A percentile compares a stretch with the other conserved stretches of the same genome.
Evolutionary conservation across 2,329 filamentous ascomycete genomes (phyloP).

Genomic region (Chrysosporium keratinophilum): DNA sequence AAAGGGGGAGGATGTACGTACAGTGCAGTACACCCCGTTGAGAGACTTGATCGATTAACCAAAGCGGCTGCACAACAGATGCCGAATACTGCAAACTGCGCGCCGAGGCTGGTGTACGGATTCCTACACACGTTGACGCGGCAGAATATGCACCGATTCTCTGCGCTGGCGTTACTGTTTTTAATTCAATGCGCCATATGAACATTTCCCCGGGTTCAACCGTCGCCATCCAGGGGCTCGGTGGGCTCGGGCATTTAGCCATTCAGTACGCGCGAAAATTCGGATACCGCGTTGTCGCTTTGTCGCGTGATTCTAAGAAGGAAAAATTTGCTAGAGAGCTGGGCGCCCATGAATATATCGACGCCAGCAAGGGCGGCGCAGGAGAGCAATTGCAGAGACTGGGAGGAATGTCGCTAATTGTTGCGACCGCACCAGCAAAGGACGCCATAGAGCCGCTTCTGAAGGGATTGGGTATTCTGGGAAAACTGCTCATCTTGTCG

Average conservation of each 20-base stretch:
- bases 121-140: constrained; percentile 20
- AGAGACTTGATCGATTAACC: neutral
- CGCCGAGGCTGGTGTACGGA: constrained; percentile 32
- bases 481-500: constrained; percentile 31
- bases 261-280: constrained; percentile 45
- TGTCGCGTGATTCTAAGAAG: constrained; percentile 43
- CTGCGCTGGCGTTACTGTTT: constrained; percentile 45
- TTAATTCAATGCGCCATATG: constrained; percentile 35
- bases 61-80: constrained; percentile 19
- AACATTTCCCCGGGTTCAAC: constrained; percentile 36
- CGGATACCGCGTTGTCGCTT: constrained; percentile 44
- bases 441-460: constrained; percentile 28
- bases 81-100: constrained; percentile 32
- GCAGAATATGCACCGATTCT: constrained; percentile 38
- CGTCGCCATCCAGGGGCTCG: constrained; percentile 45
- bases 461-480: constrained; percentile 26
- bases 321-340: constrained; percentile 45
- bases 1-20: constrained; percentile 53
- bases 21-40: neutral
- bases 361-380: constrained; percentile 19
- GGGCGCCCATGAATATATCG: constrained; percentile 45
- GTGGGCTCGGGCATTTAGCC: constrained; percentile 44
- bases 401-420: constrained; percentile 29
- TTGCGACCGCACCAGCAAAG: constrained; percentile 31
- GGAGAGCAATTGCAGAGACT: constrained; percentile 28